Conservation (phyloP, 306 rosid species). For the Acacia melanoxylon region DNA sequence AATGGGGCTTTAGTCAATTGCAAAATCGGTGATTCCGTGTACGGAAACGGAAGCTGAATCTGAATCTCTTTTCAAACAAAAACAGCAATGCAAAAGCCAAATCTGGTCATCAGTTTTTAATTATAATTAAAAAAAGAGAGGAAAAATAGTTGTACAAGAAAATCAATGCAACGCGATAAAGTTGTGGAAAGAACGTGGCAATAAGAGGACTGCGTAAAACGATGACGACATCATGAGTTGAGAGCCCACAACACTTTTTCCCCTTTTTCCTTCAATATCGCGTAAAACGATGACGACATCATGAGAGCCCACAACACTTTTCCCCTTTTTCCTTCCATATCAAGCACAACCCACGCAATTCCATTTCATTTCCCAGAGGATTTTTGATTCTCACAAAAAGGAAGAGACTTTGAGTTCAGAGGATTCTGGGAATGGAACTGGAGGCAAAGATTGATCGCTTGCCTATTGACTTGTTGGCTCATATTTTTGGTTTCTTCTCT, state of each 20-base stretch:
- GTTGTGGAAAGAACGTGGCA: slow-evolving; percentile 7
- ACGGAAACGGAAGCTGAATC: background rate
- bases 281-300: slow-evolving; percentile 40
- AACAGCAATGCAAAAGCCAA: background rate
- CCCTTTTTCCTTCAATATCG: background rate
- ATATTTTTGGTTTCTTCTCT: slow-evolving; percentile 61
- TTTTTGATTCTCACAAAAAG: background rate
- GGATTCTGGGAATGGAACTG: slow-evolving; percentile 38
- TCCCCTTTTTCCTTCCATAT: background rate
- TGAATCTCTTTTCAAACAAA: no score
- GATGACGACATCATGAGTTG: slow-evolving; percentile 46
- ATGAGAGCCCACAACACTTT: slow-evolving; percentile 43
- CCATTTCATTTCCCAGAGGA: background rate
- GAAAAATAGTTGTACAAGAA: background rate
- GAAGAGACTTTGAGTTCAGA: background rate
- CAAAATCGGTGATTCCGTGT: background rate
- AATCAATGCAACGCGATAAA: no score
- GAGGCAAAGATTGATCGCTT: slow-evolving; percentile 81
- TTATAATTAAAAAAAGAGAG: background rate
- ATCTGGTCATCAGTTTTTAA: background rate
- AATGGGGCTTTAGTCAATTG: background rate
- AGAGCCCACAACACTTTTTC: slow-evolving; percentile 34
- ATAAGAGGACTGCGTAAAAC: slow-evolving; percentile 3
- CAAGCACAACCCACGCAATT: slow-evolving; percentile 2
- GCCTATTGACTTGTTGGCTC: slow-evolving; percentile 80